Base-by-base conservation (phyloP, 352 stramenopile species). In the Phytophthora fragariae region DNA sequence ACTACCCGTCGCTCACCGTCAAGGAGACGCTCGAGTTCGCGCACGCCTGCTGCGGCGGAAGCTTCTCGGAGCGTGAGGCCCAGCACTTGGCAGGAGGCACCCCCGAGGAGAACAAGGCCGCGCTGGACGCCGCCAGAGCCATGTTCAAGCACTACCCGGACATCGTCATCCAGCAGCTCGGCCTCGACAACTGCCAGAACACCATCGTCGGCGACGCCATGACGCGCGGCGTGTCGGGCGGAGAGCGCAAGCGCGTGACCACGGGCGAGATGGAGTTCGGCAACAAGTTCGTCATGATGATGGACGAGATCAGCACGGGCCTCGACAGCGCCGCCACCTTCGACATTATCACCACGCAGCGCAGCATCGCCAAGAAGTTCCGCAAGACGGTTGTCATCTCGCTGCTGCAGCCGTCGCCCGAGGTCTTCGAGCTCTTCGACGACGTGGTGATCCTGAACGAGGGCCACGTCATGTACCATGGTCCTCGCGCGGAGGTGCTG, bases 401-500 rank as follows among this genome's bases (percentile, higher is more conserved):
- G 8, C 77, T 98, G 46, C 74, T 98, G 14, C 83, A 98, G 79
- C 95, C 95, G 31, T 85, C 95, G 11, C 96, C 96, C 5, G 95
- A 99, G 79, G 93, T 97, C 4, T 96, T 97, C 41, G 81, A 83
- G 5, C 79, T 98, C 17, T 99, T 99, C 72, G 96, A 99, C 75
- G 86, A 98, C 60, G 68, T 98, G 3, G 86, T 98, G 49, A 72
- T 99, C n/a, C 56, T 99, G 49, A 94, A 94, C 73, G 82, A 97
- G 29, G 95, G 96, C 24, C 67, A 85, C 21, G 70, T 98, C 12
- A 92, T 98, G 63, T 99, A 97, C 68, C 77, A 80, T 94, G 67
- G 79, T 89, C 65, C 90, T 65, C 75, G 77, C 75, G 68, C 92
- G 71, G n/a, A 54, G 19, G 47, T 19, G 17, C 47, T 54, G 47